Base-by-base conservation (phyloP, 495 filamentous ascomycete species). In the Trichoderma erinaceum region DNA sequence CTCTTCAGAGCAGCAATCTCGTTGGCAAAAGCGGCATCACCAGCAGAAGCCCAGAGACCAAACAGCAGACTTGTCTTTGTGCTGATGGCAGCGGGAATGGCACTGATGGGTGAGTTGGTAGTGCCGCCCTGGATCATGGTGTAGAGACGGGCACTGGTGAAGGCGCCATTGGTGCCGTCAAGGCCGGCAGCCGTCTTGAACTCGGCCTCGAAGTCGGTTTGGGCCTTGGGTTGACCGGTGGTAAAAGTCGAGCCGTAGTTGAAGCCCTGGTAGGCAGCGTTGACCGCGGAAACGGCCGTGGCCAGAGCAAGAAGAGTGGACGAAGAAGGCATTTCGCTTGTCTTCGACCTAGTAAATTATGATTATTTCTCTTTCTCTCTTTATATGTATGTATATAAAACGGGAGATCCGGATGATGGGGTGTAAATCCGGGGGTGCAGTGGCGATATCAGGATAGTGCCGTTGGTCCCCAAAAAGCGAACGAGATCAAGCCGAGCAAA, bases 1-100 rank as follows among this genome's bases (percentile, higher is more conserved):
- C 78, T 75, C 74, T 81, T 82, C 63, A 95, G 83, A 15, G 91
- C 91, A 15, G 82, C 73, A 38, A 94, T 76, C 75, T 95, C 89
- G 74, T 88, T 89, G 74, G 80, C 76, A 71, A 96, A 84, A 56
- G 73, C 78, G n/a, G 68, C 78, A 69, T 85, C 80, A 48, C 87
- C 90, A 44, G 84, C 89, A 3, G 90, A 93, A 16, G 84, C 84
- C 91, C 90, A 96, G 44, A 96, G 76, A 71, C 90, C 90, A 25
- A 96, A 86, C 6, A 96, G 86, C 12, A 96, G 84, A 21, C 83
- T 77, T 0, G 89, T 92, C 68, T 90, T 80, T 66, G 88, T 86
- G 66, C 81, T 82, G 74, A 96, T 90, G 73, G 92, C 93, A 44
- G 88, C 91, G 61, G 89, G 90, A 72, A 97, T 93, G 72, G 88